Evolutionary conservation across 768 basidiomycete species (phyloP), one percentile per base, ranked within the genome.

Genomic region (Mycena leptocephala): DNA sequence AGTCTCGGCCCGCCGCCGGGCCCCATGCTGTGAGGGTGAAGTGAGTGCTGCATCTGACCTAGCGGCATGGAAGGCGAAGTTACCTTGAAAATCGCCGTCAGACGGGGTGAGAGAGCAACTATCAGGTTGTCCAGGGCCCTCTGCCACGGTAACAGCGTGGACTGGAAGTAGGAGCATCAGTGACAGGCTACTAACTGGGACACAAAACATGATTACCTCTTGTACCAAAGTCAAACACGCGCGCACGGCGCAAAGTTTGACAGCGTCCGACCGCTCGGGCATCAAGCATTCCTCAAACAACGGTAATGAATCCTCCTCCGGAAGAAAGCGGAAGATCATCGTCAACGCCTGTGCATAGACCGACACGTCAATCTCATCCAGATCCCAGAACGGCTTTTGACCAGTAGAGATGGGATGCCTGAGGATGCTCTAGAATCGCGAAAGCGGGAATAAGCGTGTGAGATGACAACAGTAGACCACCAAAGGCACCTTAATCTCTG

Each of bases 251-350:
- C 92, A 91, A 14, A 94, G 91, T 86, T 97, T 97, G 78, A 95
- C 91, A 2, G 94, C 93, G 30, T 96, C 95, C 1, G 95, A 94
- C 35, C 94, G 90, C 79, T 96, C 94, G 11, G 95, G 92, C 70
- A 94, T 92, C 51, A 96, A 81, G 76, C 95, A 95, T 18, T 87
- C 86, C 26, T 86, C 80, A 80, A 97, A 95, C 8, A 96, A 80
- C 0, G 87, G 87, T 9, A 93, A 59, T 3, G 92, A 88, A 46
- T 95, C 93, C 55, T 92, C 90, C 53, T 88, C 85, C 0, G 94
- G 90, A 26, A 95, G 82, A 78, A 94, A 95, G 18, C 95, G 91
- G 82, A 90, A 97, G 13, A 96, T 83, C 1, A 91, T 89, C 2
- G 93, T 93, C 11, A 98, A 85, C 0, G 92, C 93, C 77, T 96